Conservation (phyloP, 1,284 basidiomycete genomes). For the Ustilago xerochloae region DNA sequence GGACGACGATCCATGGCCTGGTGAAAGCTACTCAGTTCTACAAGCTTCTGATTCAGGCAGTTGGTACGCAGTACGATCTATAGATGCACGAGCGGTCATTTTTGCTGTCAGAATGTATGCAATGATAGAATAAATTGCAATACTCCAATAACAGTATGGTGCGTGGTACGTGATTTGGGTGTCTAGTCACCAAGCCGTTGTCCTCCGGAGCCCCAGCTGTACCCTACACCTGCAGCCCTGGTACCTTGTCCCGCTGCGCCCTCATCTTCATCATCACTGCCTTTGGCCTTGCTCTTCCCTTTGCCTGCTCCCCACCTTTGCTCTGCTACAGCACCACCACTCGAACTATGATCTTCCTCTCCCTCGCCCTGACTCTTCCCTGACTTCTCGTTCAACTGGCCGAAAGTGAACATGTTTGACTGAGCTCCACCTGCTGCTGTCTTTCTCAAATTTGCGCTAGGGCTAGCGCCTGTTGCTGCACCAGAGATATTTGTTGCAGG, state of each 20-base stretch:
- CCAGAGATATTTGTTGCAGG: not conserved
- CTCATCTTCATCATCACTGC: conserved; percentile 32
- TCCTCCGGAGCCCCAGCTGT: conserved; percentile 24
- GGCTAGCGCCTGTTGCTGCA: not conserved
- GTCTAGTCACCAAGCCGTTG: conserved; percentile 26
- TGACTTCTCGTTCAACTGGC: conserved; percentile 25
- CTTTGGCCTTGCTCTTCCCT: conserved; percentile 25
- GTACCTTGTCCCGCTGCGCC: conserved; percentile 1
- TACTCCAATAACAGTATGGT: not conserved
- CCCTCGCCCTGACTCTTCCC: not conserved
- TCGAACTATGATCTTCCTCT: conserved; percentile 50
- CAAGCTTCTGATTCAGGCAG: conserved; percentile 71
- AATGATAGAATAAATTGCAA: not conserved
- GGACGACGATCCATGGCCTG: conserved; percentile 69
- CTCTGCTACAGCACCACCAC: conserved; percentile 50
- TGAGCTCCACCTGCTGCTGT: conserved; percentile 20
- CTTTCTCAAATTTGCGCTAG: conserved; percentile 24
- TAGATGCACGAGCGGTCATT: not conserved
- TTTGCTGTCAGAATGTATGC: not conserved
- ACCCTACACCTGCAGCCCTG: not conserved
- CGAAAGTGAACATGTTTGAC: conserved; percentile 37
- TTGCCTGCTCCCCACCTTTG: conserved; percentile 29
- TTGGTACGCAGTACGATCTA: conserved; percentile 13
- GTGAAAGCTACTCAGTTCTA: conserved; percentile 71
- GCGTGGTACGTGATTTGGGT: not conserved